These are phyloP conservation scores for Novakomyces olei DNA, from an alignment of 805 yeast species.

Conservation along the genomic window DNA sequence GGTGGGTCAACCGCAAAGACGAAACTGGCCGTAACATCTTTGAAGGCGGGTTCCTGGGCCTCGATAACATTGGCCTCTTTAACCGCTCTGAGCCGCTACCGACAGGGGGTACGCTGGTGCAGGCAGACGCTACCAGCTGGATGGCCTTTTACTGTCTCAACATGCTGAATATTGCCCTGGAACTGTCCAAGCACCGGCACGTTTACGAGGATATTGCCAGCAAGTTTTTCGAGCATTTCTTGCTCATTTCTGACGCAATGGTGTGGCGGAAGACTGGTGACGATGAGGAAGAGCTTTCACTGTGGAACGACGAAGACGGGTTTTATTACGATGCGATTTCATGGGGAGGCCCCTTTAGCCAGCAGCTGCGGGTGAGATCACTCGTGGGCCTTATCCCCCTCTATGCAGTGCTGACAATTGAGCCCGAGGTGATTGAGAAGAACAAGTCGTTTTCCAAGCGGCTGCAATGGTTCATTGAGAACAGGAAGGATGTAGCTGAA, in stretches of 20 bases:
- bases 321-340: slow-evolving; percentile 80
- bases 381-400: slow-evolving; percentile 80
- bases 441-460: too few species aligned
- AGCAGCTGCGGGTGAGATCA: slow-evolving; percentile 65
- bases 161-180: slow-evolving; percentile 81
- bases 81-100: slow-evolving; percentile 86
- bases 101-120: slow-evolving; percentile 74
- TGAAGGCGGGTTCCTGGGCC: slow-evolving; percentile 84
- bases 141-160: slow-evolving; percentile 81
- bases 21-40: slow-evolving; percentile 68
- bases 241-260: slow-evolving; percentile 86
- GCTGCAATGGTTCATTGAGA: too few species aligned
- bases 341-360: slow-evolving; percentile 45
- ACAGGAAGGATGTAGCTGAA: slow-evolving; percentile 52
- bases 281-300: slow-evolving; percentile 21
- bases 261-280: slow-evolving; percentile 29
- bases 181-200: slow-evolving; percentile 61
- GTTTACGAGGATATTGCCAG: slow-evolving; percentile 87
- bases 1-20: slow-evolving; percentile 96
- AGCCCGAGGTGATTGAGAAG: slow-evolving; percentile 53
- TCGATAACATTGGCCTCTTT: slow-evolving; percentile 81
- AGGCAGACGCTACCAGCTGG: slow-evolving; percentile 95
- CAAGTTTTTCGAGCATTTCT: slow-evolving; percentile 79
- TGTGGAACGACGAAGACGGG: slow-evolving; percentile 79
- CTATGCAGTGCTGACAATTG: slow-evolving; percentile 71